A percentile compares a stretch with the other conserved stretches of the same genome.
Conservation (phyloP, 345 rosid species). For the Eucalyptus grandis region DNA sequence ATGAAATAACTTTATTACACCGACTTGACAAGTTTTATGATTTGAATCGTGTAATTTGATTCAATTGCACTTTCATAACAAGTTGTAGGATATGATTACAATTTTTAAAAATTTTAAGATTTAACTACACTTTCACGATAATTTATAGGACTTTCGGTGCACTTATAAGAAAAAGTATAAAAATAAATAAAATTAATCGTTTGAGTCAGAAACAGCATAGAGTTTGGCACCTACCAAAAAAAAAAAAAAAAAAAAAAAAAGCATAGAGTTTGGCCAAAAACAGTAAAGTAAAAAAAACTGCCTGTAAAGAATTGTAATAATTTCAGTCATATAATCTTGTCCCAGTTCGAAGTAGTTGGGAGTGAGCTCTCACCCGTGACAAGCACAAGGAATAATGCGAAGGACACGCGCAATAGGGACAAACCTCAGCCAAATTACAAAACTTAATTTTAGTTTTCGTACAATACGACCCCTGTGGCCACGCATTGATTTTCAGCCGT, state of each 20-base stretch:
- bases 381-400: not conserved
- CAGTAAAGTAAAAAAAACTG: not conserved
- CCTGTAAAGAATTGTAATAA: not conserved
- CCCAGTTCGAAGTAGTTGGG: not conserved
- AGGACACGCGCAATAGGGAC: not conserved
- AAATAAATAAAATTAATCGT: no score
- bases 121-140: accelerated
- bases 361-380: not conserved
- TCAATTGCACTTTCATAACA: no score
- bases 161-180: no score
- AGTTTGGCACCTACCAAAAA: not conserved
- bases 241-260: no score
- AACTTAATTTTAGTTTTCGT: not conserved
- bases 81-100: no score
- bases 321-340: not conserved
- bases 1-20: no score
- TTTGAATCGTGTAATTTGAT: accelerated
- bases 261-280: not conserved
- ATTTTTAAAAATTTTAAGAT: accelerated
- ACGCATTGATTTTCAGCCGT: not conserved
- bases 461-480: not conserved
- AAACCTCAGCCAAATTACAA: not conserved
- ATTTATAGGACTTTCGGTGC: no score
- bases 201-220: not conserved
- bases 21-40: no score